Percentiles rank a stretch among this genome's conserved stretches.
These are phyloP conservation scores for Handroanthus guayacan DNA, from an alignment of 257 asterid species.

Conservation along the genomic window DNA sequence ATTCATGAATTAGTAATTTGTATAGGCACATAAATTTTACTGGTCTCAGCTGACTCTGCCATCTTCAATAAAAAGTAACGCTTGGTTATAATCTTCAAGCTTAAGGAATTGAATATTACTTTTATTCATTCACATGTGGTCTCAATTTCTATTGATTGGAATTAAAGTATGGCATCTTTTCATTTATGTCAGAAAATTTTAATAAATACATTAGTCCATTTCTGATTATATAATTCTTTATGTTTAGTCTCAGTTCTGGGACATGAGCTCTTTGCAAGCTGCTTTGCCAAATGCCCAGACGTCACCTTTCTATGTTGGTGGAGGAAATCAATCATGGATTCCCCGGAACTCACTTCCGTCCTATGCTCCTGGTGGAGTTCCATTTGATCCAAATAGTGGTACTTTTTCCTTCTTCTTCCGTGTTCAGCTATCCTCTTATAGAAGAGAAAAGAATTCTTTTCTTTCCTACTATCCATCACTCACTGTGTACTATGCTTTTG, in stretches of 20 bases:
- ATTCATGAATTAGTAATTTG: neutral
- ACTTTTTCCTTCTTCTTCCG: slow-evolving; percentile 13
- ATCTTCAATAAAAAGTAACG: neutral
- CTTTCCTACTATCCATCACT: slow-evolving; percentile 18
- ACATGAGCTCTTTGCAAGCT: slow-evolving; percentile 77
- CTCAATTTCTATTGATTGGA: neutral
- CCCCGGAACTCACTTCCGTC: slow-evolving; percentile 56
- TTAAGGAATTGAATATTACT: neutral
- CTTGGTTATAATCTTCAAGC: neutral
- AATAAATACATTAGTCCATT: neutral
- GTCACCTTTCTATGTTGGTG: slow-evolving; percentile 60
- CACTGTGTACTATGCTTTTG: slow-evolving; percentile 26
- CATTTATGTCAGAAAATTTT: neutral
- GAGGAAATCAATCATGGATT: slow-evolving; percentile 64
- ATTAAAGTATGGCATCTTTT: neutral
- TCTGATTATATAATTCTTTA: slow-evolving; percentile 23
- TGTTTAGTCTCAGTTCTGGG: slow-evolving; percentile 65
- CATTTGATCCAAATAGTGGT: slow-evolving; percentile 47
- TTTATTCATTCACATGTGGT: neutral
- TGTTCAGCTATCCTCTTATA: neutral
- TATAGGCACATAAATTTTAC: neutral
- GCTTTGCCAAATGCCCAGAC: slow-evolving; percentile 65
- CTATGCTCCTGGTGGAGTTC: slow-evolving; percentile 49
- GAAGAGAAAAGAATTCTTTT: neutral
- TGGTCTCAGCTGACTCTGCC: neutral